Conservation (phyloP, 305 asterid species). For the Solanum chacoense region DNA sequence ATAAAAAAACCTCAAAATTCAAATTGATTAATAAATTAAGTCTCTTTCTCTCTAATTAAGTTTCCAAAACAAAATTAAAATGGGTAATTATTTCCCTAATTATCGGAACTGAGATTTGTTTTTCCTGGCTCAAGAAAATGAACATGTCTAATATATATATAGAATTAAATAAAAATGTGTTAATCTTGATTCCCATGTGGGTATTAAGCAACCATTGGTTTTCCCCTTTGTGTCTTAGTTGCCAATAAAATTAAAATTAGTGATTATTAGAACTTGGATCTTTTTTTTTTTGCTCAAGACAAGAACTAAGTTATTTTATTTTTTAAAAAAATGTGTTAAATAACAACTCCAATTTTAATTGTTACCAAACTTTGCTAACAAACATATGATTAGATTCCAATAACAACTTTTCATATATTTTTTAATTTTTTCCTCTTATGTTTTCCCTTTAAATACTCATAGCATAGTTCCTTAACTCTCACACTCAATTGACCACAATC, state of each 20-base stretch:
- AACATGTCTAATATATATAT: background rate
- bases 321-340: background rate
- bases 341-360: background rate
- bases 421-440: background rate
- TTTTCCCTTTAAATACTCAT: background rate
- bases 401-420: background rate
- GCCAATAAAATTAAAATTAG: background rate
- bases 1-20: background rate
- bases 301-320: background rate
- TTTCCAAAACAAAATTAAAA: background rate
- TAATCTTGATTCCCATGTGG: background rate
- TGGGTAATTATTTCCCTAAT: background rate
- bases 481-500: background rate
- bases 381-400: slow-evolving; percentile 3
- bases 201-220: background rate
- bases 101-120: background rate
- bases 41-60: background rate
- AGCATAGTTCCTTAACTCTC: background rate
- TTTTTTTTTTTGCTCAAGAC: background rate
- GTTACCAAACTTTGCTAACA: background rate
- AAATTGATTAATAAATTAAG: background rate
- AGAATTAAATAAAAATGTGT: background rate
- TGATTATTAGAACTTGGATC: background rate
- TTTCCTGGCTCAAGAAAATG: background rate
- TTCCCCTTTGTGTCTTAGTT: background rate